These are phyloP conservation scores for Trypanosoma scelopori DNA, from an alignment of 208 protist genomes.

Conservation along the genomic window DNA sequence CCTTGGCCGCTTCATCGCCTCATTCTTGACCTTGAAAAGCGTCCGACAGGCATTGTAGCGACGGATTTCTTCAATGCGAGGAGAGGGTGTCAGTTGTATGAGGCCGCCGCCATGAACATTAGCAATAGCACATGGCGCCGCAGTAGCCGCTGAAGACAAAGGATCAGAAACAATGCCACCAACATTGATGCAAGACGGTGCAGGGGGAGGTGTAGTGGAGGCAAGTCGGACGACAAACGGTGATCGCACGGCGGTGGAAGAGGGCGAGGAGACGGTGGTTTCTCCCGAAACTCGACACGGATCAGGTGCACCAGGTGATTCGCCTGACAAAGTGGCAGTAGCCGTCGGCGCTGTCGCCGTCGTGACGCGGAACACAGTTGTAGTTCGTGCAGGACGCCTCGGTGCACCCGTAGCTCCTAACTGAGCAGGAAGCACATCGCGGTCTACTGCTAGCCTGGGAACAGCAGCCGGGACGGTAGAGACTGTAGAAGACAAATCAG, in stretches of 20 bases:
- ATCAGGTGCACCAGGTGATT: neutral
- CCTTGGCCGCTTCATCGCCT: conserved; percentile 16
- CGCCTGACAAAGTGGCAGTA: neutral
- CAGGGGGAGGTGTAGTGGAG: neutral
- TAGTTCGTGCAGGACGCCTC: neutral
- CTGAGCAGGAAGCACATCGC: neutral
- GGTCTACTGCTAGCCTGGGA: neutral
- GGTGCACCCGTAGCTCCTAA: neutral
- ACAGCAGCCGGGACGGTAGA: neutral
- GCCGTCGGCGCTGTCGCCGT: neutral
- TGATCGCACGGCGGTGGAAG: neutral
- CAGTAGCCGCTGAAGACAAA: neutral
- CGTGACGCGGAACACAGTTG: conserved; percentile 4
- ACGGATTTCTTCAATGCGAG: conserved; percentile 27
- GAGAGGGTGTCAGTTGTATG: neutral
- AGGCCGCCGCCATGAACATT: neutral
- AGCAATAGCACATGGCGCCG: neutral
- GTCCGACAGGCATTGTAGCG: conserved; percentile 27
- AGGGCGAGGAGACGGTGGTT: neutral
- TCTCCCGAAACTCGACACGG: neutral
- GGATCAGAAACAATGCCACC: neutral
- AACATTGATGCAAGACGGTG: neutral
- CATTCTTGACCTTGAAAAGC: conserved; percentile 15
- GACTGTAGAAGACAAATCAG: neutral
- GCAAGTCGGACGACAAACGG: conserved; percentile 13